Conservation (phyloP, 192 early-diverging fungal species). For the Entomortierella parvispora region DNA sequence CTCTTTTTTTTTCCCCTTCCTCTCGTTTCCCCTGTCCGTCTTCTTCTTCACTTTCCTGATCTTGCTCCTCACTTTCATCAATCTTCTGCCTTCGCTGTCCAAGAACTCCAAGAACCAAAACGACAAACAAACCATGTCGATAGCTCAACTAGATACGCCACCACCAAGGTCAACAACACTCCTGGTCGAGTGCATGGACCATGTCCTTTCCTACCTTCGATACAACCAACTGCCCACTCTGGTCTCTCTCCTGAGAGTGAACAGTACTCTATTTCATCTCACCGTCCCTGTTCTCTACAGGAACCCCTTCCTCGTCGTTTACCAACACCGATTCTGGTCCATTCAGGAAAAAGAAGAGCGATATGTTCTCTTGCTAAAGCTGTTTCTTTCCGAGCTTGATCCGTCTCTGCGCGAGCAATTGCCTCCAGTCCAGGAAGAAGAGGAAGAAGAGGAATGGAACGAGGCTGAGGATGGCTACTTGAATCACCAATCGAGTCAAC, state of each 20-base stretch:
- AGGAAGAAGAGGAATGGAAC: conserved; percentile 24
- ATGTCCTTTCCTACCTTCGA: conserved; percentile 27
- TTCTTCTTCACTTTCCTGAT: background rate
- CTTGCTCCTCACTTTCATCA: background rate
- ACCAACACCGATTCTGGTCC: conserved; percentile 2
- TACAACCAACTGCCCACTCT: conserved; percentile 29
- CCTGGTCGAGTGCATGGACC: conserved; percentile 28
- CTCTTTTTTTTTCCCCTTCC: background rate
- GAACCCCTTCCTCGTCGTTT: conserved; percentile 31
- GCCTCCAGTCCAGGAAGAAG: conserved; percentile 2
- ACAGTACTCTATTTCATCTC: conserved; percentile 32
- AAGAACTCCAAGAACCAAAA: too few relatives aligned
- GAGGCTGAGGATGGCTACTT: background rate
- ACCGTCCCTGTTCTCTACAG: conserved; percentile 33
- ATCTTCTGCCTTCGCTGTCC: too few relatives aligned
- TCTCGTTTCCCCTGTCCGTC: background rate
- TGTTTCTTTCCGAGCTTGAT: conserved; percentile 34
- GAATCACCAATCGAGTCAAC: background rate
- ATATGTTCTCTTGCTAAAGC: conserved; percentile 10
- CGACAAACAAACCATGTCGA: background rate
- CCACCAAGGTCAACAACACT: conserved; percentile 4
- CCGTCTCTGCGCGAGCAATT: conserved; percentile 12
- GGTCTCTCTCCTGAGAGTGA: conserved; percentile 28
- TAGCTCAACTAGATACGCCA: background rate
- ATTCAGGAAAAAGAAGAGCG: conserved; percentile 12